Conservation (phyloP, 139 green algal genomes). For the Tetraselmis striata region DNA sequence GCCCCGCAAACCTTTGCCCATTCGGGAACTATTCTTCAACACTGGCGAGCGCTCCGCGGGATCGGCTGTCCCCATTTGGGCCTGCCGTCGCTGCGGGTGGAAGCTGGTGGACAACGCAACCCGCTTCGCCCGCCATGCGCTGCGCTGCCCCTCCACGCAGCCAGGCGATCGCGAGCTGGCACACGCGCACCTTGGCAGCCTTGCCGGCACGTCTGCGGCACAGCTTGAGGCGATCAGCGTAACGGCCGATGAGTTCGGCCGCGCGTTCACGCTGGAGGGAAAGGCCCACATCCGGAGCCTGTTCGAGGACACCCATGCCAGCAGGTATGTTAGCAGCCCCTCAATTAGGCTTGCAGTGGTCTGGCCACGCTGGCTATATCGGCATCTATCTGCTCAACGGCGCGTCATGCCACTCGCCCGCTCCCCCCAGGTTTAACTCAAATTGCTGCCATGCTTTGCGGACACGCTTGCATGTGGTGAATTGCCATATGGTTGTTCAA, state of each 20-base stretch:
- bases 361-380: neutral
- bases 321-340: neutral
- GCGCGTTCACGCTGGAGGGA: neutral
- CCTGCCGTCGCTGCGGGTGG: neutral
- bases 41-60: neutral
- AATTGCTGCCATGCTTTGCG: too few species aligned
- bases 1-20: neutral
- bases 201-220: neutral
- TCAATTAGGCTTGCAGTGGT: neutral
- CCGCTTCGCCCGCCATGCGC: neutral
- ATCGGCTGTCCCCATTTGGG: neutral
- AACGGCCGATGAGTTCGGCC: neutral
- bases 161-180: neutral
- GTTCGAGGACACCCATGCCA: neutral
- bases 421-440: too few species aligned
- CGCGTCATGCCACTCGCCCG: too few species aligned
- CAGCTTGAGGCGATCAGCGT: neutral
- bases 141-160: neutral
- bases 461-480: neutral
- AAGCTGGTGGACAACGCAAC: neutral
- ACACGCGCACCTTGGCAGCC: neutral
- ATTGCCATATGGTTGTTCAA: neutral
- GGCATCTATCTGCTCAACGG: too few species aligned
- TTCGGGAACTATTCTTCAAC: neutral
- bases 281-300: neutral